Evolutionary conservation across 495 filamentous ascomycete genomes (phyloP), one percentile per base, ranked within the genome.

Genomic region (Opeltia flavorubescens): DNA sequence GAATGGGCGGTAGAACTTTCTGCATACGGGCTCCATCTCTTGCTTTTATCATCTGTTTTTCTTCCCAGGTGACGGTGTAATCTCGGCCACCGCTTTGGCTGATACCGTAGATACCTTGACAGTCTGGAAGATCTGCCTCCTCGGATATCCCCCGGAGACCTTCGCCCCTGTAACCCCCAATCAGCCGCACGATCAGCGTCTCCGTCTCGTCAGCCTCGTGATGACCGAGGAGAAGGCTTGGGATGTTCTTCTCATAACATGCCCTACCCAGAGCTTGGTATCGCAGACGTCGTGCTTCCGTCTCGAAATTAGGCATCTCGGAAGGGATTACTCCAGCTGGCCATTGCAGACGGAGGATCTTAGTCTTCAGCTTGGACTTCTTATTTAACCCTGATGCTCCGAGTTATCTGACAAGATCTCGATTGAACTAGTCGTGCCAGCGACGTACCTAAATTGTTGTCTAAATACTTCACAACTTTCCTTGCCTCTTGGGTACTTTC

Each of bases 121-220:
- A 89, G 60, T 95, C 88, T 5, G 91, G 91, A 26, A 96, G 88
- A 21, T 75, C 67, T 13, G 71, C 63, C 3, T 74, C 64, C 9
- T 63, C 36, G 28, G 65, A 71, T 48, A 96, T 94, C 0, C 85
- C 86, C 4, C 64, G 62, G 28, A 95, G 65, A 0, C 84, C 87
- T n/a, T 69, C 58, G 21, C 72, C 70, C 8, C 69, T 65, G 34
- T 81, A 78, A 5, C 79, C 76, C 17, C 63, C 59, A 0, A 77
- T 62, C 31, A 95, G 57, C 35, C 87, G 69, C 76, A 83, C 79
- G 34, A 98, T 58, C 3, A 93, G 71, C 0, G 89, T 94, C 62
- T 98, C 91, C 30, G 85, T 84, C 53, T 83, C 78, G 58, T 96
- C 88, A 57, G 88, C 83, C 50, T 72, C 67, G 60, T 95, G 89